Percentiles rank a stretch among this genome's conserved stretches.
These are phyloP conservation scores for Didymosphaeria variabile DNA, from an alignment of 2,329 filamentous ascomycete species.

Conservation along the genomic window DNA sequence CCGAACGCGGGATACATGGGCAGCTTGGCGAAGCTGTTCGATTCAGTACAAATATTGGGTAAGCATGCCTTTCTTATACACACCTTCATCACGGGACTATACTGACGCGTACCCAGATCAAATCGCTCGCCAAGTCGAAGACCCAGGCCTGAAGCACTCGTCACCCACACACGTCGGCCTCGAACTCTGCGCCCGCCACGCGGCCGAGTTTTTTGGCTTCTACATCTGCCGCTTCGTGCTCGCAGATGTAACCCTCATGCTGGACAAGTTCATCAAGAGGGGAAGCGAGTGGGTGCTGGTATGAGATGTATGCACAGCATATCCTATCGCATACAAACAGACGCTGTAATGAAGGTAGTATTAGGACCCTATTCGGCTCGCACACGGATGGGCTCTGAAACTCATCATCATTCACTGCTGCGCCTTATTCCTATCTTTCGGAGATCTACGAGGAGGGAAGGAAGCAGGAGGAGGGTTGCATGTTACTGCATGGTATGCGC, in stretches of 20 bases:
- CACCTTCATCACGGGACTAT: background rate
- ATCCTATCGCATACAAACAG: background rate
- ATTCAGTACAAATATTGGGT: conserved; percentile 93
- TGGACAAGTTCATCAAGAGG: conserved; percentile 97
- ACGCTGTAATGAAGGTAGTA: conserved; percentile 16
- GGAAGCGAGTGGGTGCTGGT: conserved; percentile 91
- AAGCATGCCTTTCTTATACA: conserved; percentile 50
- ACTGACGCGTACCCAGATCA: conserved; percentile 69
- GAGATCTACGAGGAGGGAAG: background rate
- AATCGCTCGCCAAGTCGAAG: conserved; percentile 94
- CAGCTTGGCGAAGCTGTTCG: conserved; percentile 87
- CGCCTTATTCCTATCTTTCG: background rate
- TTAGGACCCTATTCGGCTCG: conserved; percentile 7
- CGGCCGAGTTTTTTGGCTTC: conserved; percentile 97
- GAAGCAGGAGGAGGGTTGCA: background rate
- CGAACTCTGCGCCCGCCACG: conserved; percentile 90
- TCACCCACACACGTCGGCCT: conserved; percentile 95
- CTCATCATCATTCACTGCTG: conserved; percentile 8
- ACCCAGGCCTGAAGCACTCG: conserved; percentile 88
- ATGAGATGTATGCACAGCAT: conserved; percentile 40
- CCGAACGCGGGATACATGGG: conserved; percentile 92
- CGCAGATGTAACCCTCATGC: conserved; percentile 79
- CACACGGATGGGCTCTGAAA: background rate
- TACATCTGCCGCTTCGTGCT: conserved; percentile 97
- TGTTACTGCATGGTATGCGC: background rate